phyloP scores from a whole-genome alignment of 352 stramenopile genomes.

The Phytophthora hybrid region DNA sequence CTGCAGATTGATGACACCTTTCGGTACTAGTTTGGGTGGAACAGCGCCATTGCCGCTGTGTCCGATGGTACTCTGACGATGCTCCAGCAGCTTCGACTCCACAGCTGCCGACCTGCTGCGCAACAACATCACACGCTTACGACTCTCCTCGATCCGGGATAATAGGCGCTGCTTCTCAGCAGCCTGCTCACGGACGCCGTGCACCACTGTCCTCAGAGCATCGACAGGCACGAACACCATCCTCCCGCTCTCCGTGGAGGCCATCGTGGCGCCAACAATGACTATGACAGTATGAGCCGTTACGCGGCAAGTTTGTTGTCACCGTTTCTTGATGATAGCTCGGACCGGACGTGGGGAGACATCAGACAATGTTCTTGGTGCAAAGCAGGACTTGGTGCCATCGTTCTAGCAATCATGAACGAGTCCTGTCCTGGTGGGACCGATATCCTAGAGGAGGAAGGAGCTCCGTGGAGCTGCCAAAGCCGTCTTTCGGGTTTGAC shows the following conservation, averaged over 20 bases:
- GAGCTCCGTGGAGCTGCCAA: no score
- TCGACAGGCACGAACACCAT: constrained; percentile 56
- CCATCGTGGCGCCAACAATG: constrained; percentile 7
- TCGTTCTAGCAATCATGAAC: no score
- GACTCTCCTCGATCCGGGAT: constrained; percentile 46
- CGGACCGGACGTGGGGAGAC: no score
- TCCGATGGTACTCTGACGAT: constrained; percentile 48
- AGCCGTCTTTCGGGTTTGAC: no score
- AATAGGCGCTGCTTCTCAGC: constrained; percentile 50
- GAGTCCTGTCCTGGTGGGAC: no score
- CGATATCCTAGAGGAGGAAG: no score
- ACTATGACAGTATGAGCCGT: background rate
- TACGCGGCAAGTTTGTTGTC: background rate
- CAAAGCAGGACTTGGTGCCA: no score
- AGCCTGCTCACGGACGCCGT: constrained; percentile 44
- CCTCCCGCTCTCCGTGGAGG: constrained; percentile 7
- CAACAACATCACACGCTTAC: constrained; percentile 47
- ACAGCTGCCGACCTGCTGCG: constrained; percentile 48
- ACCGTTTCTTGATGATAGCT: background rate
- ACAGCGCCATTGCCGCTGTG: constrained; percentile 3
- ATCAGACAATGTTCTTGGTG: no score
- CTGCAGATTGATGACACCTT: background rate
- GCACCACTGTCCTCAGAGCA: constrained; percentile 50
- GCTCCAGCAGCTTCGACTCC: constrained; percentile 57
- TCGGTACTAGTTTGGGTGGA: constrained; percentile 4